phyloP scores from a whole-genome alignment of 1,284 basidiomycete species.

The Cutaneotrichosporon mucoides region DNA sequence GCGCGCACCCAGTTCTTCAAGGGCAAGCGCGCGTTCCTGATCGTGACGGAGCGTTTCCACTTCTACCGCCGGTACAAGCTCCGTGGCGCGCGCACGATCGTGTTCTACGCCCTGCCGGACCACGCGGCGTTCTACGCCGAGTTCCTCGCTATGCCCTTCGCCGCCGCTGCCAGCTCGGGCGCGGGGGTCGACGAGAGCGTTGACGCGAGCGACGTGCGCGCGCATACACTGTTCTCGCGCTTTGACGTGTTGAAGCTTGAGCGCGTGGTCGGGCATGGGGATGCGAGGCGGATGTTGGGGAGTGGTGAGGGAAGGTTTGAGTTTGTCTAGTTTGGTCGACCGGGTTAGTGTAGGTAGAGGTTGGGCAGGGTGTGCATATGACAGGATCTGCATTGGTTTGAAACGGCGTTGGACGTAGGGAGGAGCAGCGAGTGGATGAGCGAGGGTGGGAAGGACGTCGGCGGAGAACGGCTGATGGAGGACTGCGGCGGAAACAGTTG shows the following conservation, averaged over 20 bases:
- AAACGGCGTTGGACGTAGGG: too few species aligned
- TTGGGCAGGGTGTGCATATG: too few species aligned
- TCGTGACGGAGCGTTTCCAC: constrained; percentile 95
- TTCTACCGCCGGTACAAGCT: constrained; percentile 95
- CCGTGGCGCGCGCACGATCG: constrained; percentile 81
- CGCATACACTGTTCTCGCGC: constrained; percentile 72
- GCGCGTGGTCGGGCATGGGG: constrained; percentile 60
- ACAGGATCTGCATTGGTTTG: too few species aligned
- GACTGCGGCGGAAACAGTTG: too few species aligned
- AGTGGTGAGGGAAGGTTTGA: neutral
- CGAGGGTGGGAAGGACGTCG: too few species aligned
- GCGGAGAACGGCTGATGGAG: too few species aligned
- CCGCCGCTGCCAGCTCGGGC: too few species aligned
- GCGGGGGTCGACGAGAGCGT: constrained; percentile 40
- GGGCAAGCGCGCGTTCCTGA: constrained; percentile 77
- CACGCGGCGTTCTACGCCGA: constrained; percentile 91
- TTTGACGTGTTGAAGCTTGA: constrained; percentile 85
- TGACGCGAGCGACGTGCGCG: constrained; percentile 72
- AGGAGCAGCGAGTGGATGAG: too few species aligned
- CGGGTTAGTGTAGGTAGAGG: too few species aligned
- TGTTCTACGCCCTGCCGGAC: constrained; percentile 89
- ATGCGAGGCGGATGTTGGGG: constrained; percentile 47
- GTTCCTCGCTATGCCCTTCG: constrained; percentile 78
- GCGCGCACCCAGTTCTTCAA: constrained; percentile 90
- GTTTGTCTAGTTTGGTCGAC: neutral